These are phyloP conservation scores for Didymella exigua DNA, from an alignment of 2,329 filamentous ascomycete genomes.

Conservation along the genomic window DNA sequence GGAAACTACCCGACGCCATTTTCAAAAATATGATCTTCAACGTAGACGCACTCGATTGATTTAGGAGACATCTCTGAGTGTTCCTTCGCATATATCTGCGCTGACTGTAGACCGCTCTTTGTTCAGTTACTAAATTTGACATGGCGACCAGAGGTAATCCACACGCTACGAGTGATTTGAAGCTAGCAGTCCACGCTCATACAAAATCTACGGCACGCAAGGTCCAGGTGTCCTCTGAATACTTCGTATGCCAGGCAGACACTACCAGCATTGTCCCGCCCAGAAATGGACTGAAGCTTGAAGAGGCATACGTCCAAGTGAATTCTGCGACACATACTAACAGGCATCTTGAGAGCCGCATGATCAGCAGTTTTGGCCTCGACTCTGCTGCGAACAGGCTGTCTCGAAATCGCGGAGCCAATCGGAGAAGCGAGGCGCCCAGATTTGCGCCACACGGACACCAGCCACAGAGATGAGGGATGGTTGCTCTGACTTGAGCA, in stretches of 20 bases:
- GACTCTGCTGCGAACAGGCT: slow-evolving; percentile 19
- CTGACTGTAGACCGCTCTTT: slow-evolving; percentile 3
- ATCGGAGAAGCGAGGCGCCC: slow-evolving; percentile 9
- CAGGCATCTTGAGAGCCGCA: background rate
- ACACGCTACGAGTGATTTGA: background rate
- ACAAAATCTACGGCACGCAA: no score
- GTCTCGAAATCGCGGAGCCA: slow-evolving; percentile 9
- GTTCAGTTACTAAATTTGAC: background rate
- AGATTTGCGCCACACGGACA: slow-evolving; percentile 16
- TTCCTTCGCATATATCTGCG: no score
- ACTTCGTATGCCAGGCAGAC: background rate
- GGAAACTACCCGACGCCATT: no score
- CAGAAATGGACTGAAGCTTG: background rate
- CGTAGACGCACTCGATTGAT: no score
- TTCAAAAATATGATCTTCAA: no score
- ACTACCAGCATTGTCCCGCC: background rate
- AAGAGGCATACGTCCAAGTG: background rate
- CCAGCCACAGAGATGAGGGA: slow-evolving; percentile 1
- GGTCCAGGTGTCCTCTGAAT: background rate
- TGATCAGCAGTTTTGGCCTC: slow-evolving; percentile 5
- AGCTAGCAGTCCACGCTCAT: no score
- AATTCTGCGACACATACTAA: background rate
- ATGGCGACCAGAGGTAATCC: background rate
- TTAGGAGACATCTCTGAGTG: background rate
- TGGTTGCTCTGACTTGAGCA: background rate